Conservation (phyloP, 331 rosid genomes). For the Phaseolus coccineus region DNA sequence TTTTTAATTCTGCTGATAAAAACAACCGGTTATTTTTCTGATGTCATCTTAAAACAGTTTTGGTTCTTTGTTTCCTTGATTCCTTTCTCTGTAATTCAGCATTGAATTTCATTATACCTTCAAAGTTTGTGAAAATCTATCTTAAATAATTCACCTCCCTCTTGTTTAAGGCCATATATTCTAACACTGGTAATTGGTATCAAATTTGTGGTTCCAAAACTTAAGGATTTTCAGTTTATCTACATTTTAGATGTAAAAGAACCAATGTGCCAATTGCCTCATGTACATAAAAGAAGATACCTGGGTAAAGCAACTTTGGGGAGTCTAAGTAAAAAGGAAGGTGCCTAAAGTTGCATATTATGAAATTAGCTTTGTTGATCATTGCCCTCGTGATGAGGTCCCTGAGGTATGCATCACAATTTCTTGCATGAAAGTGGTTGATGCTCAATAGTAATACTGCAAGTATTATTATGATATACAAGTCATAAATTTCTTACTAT, state of each 20-base stretch:
- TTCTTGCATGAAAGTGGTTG: not conserved
- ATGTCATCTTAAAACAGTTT: no score
- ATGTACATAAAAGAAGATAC: constrained; percentile 97
- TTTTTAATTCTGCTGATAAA: no score
- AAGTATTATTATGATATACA: constrained; percentile 19
- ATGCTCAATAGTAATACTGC: no score
- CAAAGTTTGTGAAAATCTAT: no score
- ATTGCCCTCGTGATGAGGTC: constrained; percentile 91
- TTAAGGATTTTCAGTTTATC: constrained; percentile 28
- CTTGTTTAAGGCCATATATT: no score
- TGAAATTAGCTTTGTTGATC: constrained; percentile 91
- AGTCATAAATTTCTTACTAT: constrained; percentile 78
- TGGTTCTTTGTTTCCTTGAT: no score
- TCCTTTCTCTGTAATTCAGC: no score
- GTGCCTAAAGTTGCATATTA: constrained; percentile 92
- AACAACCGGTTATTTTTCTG: no score
- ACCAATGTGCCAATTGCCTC: constrained; percentile 77
- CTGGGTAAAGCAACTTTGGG: constrained; percentile 95
- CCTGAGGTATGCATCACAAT: constrained; percentile 65
- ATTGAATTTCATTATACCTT: no score
- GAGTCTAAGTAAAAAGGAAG: constrained; percentile 69
- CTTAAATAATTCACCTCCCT: no score
- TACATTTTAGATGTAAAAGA: constrained; percentile 60
- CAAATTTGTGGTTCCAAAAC: not conserved
- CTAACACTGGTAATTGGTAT: no score